phyloP scores from a whole-genome alignment of 768 basidiomycete species.

The Lentinula lateritia region DNA sequence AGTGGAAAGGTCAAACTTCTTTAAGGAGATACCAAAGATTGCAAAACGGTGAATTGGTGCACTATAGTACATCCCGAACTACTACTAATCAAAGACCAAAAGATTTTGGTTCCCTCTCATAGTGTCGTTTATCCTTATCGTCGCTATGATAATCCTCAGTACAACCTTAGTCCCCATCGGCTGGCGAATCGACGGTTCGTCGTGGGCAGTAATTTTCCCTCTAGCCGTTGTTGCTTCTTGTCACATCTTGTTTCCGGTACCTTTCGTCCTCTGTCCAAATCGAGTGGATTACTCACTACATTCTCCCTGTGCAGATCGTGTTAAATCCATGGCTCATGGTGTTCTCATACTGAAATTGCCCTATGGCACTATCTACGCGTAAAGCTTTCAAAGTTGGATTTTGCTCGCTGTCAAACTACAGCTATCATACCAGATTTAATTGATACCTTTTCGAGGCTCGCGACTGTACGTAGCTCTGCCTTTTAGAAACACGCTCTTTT shows the following conservation, averaged over 20 bases:
- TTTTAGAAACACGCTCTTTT: background rate
- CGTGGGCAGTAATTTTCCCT: constrained; percentile 77
- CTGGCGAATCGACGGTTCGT: constrained; percentile 51
- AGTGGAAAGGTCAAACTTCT: constrained; percentile 83
- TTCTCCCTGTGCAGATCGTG: constrained; percentile 27
- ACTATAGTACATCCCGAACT: constrained; percentile 25
- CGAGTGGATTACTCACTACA: background rate
- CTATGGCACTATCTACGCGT: background rate
- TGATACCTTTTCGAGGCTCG: background rate
- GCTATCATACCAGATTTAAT: background rate
- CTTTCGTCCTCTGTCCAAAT: constrained; percentile 12
- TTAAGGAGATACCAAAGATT: constrained; percentile 86
- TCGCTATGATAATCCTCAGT: constrained; percentile 49
- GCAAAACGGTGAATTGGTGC: constrained; percentile 54
- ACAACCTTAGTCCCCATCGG: constrained; percentile 42
- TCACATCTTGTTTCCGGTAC: constrained; percentile 35
- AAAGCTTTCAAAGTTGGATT: background rate
- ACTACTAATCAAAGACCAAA: constrained; percentile 18
- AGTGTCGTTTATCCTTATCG: constrained; percentile 49
- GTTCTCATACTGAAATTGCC: background rate
- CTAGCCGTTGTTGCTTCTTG: constrained; percentile 43
- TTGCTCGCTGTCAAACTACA: background rate
- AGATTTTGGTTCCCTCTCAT: constrained; percentile 56
- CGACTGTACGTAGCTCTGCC: background rate
- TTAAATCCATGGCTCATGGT: constrained; percentile 18